Conservation (phyloP, 805 yeast species). For the Starmerella powellii region DNA sequence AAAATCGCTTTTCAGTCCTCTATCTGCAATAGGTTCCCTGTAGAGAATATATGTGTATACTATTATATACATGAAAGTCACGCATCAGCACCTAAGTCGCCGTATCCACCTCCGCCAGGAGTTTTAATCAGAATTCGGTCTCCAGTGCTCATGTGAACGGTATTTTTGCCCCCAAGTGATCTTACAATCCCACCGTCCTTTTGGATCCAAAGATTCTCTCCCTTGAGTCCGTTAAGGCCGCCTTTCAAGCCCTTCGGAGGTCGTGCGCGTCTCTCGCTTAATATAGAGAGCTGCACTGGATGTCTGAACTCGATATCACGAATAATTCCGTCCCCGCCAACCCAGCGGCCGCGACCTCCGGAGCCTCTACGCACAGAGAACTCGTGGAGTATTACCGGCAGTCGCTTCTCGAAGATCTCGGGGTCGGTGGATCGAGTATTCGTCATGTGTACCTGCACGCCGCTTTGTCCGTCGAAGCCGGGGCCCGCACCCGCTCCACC, state of each 20-base stretch:
- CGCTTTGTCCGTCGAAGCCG: slow-evolving; percentile 74
- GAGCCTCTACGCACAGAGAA: slow-evolving; percentile 59
- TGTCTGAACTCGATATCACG: slow-evolving; percentile 73
- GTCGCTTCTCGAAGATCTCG: slow-evolving; percentile 76
- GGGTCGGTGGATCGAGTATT: slow-evolving; percentile 88
- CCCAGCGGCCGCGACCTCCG: slow-evolving; percentile 65
- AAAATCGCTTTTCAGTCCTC: too few relatives aligned
- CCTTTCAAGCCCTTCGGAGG: slow-evolving; percentile 84
- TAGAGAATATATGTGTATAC: too few relatives aligned
- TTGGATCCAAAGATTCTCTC: slow-evolving; percentile 40
- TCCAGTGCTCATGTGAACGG: slow-evolving; percentile 45
- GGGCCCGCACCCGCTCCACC: slow-evolving; percentile 94
- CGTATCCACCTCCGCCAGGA: slow-evolving; percentile 85
- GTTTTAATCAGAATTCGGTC: slow-evolving; percentile 58
- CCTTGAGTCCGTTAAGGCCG: slow-evolving; percentile 65
- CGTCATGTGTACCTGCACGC: slow-evolving; percentile 91
- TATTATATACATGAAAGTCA: too few relatives aligned
- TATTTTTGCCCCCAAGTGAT: slow-evolving; percentile 58
- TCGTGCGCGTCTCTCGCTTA: slow-evolving; percentile 72
- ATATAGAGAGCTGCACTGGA: slow-evolving; percentile 62
- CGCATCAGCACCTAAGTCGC: too few relatives aligned
- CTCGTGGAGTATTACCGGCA: slow-evolving; percentile 67
- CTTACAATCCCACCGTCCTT: slow-evolving; percentile 21
- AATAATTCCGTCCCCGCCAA: slow-evolving; percentile 78
- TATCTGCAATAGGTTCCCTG: too few relatives aligned